A percentile compares a stretch with the other conserved stretches of the same genome.
Evolutionary conservation across 139 green algal genomes (phyloP).

Genomic region (Deuterostichococcus epilithicus): DNA sequence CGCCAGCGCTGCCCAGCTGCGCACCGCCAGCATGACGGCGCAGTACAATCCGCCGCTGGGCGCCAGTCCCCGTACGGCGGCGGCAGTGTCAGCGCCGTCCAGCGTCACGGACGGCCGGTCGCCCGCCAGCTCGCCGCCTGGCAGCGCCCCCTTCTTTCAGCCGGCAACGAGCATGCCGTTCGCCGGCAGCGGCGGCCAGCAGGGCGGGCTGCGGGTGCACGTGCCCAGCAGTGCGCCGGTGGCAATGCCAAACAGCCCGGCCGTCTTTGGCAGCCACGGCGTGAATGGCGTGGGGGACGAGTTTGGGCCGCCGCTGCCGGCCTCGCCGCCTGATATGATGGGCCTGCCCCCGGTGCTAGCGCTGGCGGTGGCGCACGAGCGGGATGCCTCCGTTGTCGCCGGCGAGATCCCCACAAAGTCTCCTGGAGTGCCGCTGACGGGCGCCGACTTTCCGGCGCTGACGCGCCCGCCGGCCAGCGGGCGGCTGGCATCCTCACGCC

Average conservation of each 20-base stretch:
- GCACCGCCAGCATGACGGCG: not conserved
- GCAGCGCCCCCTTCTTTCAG: not conserved
- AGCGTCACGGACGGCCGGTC: not conserved
- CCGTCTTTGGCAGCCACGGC: no score
- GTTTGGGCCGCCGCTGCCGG: no score
- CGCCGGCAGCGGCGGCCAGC: no score
- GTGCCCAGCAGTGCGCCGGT: no score
- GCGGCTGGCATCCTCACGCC: not conserved
- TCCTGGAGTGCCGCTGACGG: not conserved
- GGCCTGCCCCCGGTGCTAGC: not conserved
- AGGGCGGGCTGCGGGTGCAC: no score
- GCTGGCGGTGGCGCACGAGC: not conserved
- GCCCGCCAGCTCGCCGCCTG: not conserved
- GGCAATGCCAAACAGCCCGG: no score
- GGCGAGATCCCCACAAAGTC: no score
- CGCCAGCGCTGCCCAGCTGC: no score
- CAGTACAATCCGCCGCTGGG: not conserved
- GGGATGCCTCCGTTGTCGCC: not conserved
- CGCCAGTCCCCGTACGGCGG: not conserved
- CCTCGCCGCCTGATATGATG: not conserved
- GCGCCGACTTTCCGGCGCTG: not conserved
- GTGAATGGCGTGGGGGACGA: no score
- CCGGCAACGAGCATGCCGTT: not conserved
- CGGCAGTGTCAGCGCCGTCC: not conserved
- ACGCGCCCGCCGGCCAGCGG: no score